Conservation (phyloP, 306 rosid species). For the Vicia sativa region DNA sequence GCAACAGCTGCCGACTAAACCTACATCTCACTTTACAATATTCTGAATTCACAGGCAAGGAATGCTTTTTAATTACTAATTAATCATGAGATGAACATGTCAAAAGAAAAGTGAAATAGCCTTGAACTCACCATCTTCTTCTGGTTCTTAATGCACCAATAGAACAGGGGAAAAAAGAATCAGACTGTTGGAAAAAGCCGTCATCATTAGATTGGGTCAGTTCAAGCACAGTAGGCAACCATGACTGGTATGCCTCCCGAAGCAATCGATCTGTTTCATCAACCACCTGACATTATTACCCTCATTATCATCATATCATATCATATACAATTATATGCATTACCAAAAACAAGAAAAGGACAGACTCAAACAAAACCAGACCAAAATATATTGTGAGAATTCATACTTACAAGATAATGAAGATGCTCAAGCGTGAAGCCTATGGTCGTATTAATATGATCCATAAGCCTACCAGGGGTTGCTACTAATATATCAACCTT, state of each 20-base stretch:
- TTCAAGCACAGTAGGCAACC: constrained; percentile 86
- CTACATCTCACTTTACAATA: too few relatives aligned
- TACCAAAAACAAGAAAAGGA: background rate
- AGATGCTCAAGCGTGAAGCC: constrained; percentile 95
- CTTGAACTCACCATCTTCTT: constrained; percentile 73
- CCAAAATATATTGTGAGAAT: constrained; percentile 3
- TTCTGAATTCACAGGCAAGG: too few relatives aligned
- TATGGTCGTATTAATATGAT: constrained; percentile 70
- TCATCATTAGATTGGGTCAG: constrained; percentile 52
- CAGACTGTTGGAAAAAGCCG: constrained; percentile 47
- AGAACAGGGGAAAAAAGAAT: constrained; percentile 48
- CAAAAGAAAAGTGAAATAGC: constrained; percentile 32
- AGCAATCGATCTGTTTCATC: constrained; percentile 93
- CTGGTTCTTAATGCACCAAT: constrained; percentile 68
- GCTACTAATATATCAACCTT: constrained; percentile 92
- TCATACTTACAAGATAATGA: constrained; percentile 71
- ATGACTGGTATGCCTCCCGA: constrained; percentile 89
- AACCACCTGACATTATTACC: constrained; percentile 67
- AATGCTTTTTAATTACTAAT: background rate
- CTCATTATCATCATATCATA: constrained; percentile 47
- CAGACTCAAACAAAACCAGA: constrained; percentile 9
- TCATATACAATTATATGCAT: constrained; percentile 20
- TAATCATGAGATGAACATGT: constrained; percentile 11
- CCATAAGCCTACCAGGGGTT: constrained; percentile 92
- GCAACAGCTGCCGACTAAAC: too few relatives aligned